Base-by-base conservation (phyloP, 2,329 filamentous ascomycete genomes). In the Akanthomyces dipterigenus region DNA sequence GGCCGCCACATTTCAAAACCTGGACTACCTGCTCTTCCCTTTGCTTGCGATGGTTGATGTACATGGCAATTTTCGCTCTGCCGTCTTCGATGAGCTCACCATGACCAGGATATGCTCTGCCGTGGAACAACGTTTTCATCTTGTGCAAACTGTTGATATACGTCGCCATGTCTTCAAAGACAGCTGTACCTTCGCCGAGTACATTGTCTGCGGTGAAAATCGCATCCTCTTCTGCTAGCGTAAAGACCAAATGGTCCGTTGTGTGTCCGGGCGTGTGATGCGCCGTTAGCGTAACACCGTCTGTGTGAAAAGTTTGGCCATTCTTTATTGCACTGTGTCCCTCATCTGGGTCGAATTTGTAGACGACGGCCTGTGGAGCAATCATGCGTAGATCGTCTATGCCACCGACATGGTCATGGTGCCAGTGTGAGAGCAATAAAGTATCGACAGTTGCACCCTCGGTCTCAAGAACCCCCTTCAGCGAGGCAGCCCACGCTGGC, bases 131-230 rank as follows among this genome's bases (percentile, higher is more conserved):
- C 24, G 75, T 72, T 50, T 80, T 78, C 91, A 96, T 95, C 65
- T 80, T 80, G 43, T 85, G 79, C 14, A 96, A 77, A 63, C 86
- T 91, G 22, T 73, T 70, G 64, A 96, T 77, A 70, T 96, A 96
- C 0, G 77, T 76, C 1, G 76, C 72, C 9, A 96, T 78, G 65
- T 95, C 85, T 71, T 96, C 90, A 66, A 96, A 96, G 0, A 95
- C 90, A 3, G 89, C 87, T 2, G 90, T 96, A 14, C 91, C 91
- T 63, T 96, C 90, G 1, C 92, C 92, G 2, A 96, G 80, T 1
- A 96, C 88, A 70, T 93, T 96, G 73, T 96, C 92, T 7, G 88
- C 92, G 0, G 91, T 96, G 72, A 96, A 95, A 77, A 96, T 86
- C 45, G 90, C 88, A 67, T 91, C 82, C 69, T 96, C 81, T 82